Conservation (phyloP, 768 basidiomycete species). For the Trametes meyenii region DNA sequence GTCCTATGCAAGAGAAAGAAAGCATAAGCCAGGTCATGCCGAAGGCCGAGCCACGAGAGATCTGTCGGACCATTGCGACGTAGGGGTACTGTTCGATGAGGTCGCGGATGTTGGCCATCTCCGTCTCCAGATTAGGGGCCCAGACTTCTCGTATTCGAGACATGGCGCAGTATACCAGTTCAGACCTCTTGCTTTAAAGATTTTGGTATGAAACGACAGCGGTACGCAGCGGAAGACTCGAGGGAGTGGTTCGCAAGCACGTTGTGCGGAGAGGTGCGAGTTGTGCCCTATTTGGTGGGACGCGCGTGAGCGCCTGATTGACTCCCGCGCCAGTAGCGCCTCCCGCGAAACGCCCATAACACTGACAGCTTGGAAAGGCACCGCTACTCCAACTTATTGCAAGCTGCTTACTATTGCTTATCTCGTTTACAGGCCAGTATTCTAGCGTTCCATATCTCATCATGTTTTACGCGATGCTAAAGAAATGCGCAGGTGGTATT, state of each 20-base stretch:
- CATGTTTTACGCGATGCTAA: too few species aligned
- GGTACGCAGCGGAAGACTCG: neutral
- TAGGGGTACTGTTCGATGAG: conserved; percentile 90
- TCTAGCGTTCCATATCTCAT: too few species aligned
- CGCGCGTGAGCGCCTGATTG: conserved; percentile 1
- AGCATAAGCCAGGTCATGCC: conserved; percentile 25
- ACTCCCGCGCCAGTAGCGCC: neutral
- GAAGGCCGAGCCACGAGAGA: conserved; percentile 20
- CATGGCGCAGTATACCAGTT: conserved; percentile 42
- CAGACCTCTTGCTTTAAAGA: neutral
- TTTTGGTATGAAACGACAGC: neutral
- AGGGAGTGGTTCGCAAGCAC: conserved; percentile 9
- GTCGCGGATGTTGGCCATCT: conserved; percentile 87
- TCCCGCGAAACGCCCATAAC: neutral
- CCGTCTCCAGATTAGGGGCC: conserved; percentile 88
- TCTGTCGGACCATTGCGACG: conserved; percentile 81
- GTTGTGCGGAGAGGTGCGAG: conserved; percentile 7
- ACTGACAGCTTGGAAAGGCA: too few species aligned
- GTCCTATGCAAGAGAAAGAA: conserved; percentile 58
- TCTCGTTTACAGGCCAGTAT: too few species aligned
- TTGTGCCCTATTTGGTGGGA: conserved; percentile 17
- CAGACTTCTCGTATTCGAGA: conserved; percentile 94
- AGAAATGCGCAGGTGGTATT: too few species aligned
- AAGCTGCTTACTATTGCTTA: too few species aligned
- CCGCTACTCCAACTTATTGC: too few species aligned